Evolutionary conservation across 1,284 basidiomycete genomes (phyloP), one percentile per base, ranked within the genome.

Genomic region (Malassezia japonica): DNA sequence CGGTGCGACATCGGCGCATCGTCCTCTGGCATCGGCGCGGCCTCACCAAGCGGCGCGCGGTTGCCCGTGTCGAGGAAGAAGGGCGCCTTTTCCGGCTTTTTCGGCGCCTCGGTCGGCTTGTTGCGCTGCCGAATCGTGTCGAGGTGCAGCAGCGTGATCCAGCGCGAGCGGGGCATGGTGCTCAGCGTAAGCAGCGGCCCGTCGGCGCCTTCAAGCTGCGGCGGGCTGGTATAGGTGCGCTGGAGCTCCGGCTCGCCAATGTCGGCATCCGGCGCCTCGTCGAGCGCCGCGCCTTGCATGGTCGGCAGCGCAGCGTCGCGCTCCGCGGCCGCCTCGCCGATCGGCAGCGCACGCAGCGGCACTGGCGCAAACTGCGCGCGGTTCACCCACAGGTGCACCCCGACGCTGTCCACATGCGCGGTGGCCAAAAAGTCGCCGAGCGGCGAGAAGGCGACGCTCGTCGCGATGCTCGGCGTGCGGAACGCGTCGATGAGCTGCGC

Each of bases 301-400:
- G 83, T 83, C 9, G 91, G 92, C 46, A 96, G 76, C 0, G 79
- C 75, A 13, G 84, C 79, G 40, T 86, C 69, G 35, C 52, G 43
- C 31, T 50, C 48, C 10, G 29, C 37, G 15, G 32, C 32, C 9
- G 31, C 20, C n/a, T 43, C 83, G 29, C 83, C 82, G 58, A 91
- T 86, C 34, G 81, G 78, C 15, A 92, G 79, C 45, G 83, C 83
- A 57, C 83, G 82, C 68, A 94, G 81, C 1, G 88, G 79, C 8
- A 95, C 80, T 49, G 92, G 86, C 0, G 83, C 75, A 72, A 91
- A 96, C 69, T 95, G 92, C 15, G 90, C 87, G 50, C 89, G 83
- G 75, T 99, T 98, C 18, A 90, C 88, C 90, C 94, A 99, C 12
- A 99, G 79, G 72, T 86, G 91, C 4, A 99, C 81, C 5, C 91